These are phyloP conservation scores for Solanum clarkiae DNA, from an alignment of 257 asterid genomes.

Conservation along the genomic window DNA sequence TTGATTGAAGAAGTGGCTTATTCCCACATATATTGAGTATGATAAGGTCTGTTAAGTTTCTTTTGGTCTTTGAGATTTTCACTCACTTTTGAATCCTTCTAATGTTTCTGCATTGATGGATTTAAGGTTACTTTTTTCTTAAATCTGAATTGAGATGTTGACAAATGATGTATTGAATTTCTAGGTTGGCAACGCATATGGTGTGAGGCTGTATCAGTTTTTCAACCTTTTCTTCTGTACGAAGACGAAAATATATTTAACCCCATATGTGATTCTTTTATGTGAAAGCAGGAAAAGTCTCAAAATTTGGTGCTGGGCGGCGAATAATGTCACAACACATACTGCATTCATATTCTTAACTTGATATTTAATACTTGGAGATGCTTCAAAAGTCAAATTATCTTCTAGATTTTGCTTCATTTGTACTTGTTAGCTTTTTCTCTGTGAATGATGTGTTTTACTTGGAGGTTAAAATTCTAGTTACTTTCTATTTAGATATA, in stretches of 20 bases:
- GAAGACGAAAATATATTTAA: slow-evolving; percentile 70
- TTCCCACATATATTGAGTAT: slow-evolving; percentile 48
- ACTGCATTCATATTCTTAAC: not conserved
- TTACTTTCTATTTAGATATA: not conserved
- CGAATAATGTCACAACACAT: not conserved
- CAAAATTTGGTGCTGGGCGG: slow-evolving; percentile 10
- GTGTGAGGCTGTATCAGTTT: slow-evolving; percentile 97
- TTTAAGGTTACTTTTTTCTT: slow-evolving; percentile 58
- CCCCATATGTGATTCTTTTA: slow-evolving; percentile 56
- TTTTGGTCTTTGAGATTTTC: slow-evolving; percentile 45
- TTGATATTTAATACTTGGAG: not conserved
- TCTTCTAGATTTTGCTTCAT: not conserved
- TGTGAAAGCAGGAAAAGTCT: slow-evolving; percentile 46
- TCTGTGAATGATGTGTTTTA: not conserved
- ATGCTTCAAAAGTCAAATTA: not conserved
- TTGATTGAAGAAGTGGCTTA: slow-evolving; percentile 73
- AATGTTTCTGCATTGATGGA: slow-evolving; percentile 55
- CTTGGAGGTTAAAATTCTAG: not conserved
- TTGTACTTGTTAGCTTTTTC: not conserved
- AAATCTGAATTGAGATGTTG: slow-evolving; percentile 70
- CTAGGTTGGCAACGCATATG: slow-evolving; percentile 98
- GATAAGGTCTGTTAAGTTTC: slow-evolving; percentile 84
- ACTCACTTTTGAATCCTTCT: slow-evolving; percentile 50
- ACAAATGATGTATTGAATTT: slow-evolving; percentile 78
- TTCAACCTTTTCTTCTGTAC: slow-evolving; percentile 74